Evolutionary conservation across 208 protist genomes (phyloP), one percentile per base, ranked within the genome.

Genomic region (Wallacemonas collosoma): DNA sequence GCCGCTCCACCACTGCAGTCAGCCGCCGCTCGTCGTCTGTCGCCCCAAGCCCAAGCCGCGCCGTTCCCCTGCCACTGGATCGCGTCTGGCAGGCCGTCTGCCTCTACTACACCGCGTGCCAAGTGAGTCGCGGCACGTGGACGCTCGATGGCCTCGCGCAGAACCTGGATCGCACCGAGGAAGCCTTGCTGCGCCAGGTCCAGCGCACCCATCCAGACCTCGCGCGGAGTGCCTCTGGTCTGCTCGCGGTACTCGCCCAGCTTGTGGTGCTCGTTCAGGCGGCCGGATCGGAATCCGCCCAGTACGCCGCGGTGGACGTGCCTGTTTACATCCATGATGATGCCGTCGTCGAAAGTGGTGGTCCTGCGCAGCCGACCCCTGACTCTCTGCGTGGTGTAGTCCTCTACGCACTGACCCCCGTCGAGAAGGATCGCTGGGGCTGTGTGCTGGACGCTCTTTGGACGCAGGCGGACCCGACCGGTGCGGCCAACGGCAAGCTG

Each of bases 381-480:
- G 68, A 72, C 6, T 55, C 45, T 35, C 64, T 69, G 9, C 64
- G 48, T 36, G 48, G 45, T 48, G 51, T 55, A 35, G 62, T 82
- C 55, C 56, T 73, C 4, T 75, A 80, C 51, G 70, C 79, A 14
- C 55, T 79, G 40, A 76, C 75, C 2, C 67, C 76, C 36, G 74
- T 80, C 40, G 88, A 91, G 68, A 53, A 73, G 26, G 74, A 82
- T 54, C 57, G 80, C 4, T 95, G 90, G 90, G 73, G 79, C 9
- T 54, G 75, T 17, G 39, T 95, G 17, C 68, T 89, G 71, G 90
- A 93, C 63, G 90, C 88, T 48, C 38, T 95, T 26, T 93, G 86
- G 90, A 79, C 91, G 44, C 90, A 95, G 70, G 72, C 67, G 5
- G 90, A 93, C 60, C 83, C 87, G 0, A 81, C 81, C 6, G 65